Conservation (phyloP, 495 filamentous ascomycete species). For the Xylaria nigripes region DNA sequence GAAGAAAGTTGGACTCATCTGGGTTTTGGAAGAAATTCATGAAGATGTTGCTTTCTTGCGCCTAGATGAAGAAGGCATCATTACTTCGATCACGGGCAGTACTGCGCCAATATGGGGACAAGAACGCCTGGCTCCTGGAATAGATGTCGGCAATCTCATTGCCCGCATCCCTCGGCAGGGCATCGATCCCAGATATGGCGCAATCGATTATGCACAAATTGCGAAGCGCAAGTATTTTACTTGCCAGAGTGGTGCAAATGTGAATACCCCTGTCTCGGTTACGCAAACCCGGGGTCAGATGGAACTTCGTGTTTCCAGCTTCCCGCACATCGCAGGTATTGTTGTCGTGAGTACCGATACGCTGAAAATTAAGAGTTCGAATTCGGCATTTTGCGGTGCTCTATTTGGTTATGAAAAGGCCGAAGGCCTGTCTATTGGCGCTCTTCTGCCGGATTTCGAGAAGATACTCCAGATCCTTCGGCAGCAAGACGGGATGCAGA, state of each 20-base stretch:
- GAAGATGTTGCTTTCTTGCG: slow-evolving; percentile 76
- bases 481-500: slow-evolving; percentile 72
- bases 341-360: slow-evolving; percentile 73
- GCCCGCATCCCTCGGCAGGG: slow-evolving; percentile 71
- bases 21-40: slow-evolving; percentile 95
- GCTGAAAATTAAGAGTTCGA: slow-evolving; percentile 79
- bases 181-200: slow-evolving; percentile 53
- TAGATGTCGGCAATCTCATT: slow-evolving; percentile 66
- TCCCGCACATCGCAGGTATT: slow-evolving; percentile 95
- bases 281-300: slow-evolving; percentile 54
- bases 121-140: slow-evolving; percentile 52
- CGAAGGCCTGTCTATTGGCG: slow-evolving; percentile 67
- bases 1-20: slow-evolving; percentile 86
- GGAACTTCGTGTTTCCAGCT: slow-evolving; percentile 77
- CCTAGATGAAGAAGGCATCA: slow-evolving; percentile 63
- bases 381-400: slow-evolving; percentile 85
- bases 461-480: slow-evolving; percentile 68
- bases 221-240: slow-evolving; percentile 68
- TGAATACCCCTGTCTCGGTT: slow-evolving; percentile 72
- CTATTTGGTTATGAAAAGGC: slow-evolving; percentile 82
- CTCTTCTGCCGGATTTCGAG: slow-evolving; percentile 82
- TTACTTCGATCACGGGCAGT: slow-evolving; percentile 59
- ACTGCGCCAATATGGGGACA: slow-evolving; percentile 74
- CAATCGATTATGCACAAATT: slow-evolving; percentile 64
- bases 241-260: slow-evolving; percentile 60